phyloP scores from a whole-genome alignment of 306 rosid species.

The Castanospermum australe region DNA sequence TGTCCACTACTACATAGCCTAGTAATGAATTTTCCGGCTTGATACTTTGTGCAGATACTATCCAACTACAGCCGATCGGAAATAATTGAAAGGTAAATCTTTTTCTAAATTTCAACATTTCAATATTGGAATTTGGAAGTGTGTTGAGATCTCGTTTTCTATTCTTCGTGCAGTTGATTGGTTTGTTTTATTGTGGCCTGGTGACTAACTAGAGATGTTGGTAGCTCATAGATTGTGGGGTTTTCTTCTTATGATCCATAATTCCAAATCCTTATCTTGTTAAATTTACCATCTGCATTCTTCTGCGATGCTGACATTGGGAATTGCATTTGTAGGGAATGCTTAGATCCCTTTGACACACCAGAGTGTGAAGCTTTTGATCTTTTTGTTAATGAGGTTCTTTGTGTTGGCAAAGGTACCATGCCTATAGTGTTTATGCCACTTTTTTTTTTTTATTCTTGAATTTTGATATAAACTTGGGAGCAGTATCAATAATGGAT shows the following conservation, averaged over 20 bases:
- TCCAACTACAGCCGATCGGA: constrained; percentile 66
- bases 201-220: background rate
- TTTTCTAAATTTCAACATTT: background rate
- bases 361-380: constrained; percentile 95
- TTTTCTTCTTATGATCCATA: background rate
- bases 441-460: background rate
- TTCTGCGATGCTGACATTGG: constrained; percentile 18
- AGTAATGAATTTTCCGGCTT: background rate
- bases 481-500: background rate
- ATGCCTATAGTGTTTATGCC: background rate
- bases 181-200: background rate
- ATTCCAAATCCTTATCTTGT: background rate
- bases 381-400: constrained; percentile 75
- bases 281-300: background rate
- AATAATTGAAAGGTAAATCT: constrained; percentile 67
- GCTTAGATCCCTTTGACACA: constrained; percentile 84
- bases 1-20: background rate
- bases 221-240: background rate
- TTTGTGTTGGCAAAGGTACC: constrained; percentile 82
- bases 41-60: constrained; percentile 54
- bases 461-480: background rate
- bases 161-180: background rate
- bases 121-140: background rate
- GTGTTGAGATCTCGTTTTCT: background rate
- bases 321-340: constrained; percentile 57